These are phyloP conservation scores for Tolypocladium ophioglossoides DNA, from an alignment of 2,329 filamentous ascomycete genomes.

Conservation along the genomic window DNA sequence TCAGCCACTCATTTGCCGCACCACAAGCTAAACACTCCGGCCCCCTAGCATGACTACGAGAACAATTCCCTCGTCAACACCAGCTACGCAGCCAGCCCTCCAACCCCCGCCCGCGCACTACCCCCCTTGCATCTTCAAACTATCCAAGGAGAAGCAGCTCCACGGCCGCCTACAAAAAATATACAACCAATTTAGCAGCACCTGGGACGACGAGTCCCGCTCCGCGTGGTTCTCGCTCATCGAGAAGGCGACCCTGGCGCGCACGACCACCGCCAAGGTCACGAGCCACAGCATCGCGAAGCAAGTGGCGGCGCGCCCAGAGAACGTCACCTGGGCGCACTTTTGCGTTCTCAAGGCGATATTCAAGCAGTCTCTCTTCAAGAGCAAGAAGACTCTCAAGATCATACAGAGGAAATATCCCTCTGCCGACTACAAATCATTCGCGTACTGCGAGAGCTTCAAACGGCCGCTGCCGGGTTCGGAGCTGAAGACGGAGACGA, in stretches of 20 bases:
- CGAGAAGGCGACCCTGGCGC: conserved; percentile 2
- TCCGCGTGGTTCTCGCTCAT: conserved; percentile 3
- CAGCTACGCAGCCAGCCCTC: neutral
- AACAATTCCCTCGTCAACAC: neutral
- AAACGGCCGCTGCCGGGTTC: neutral
- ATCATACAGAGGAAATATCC: conserved; percentile 1
- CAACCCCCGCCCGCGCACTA: neutral
- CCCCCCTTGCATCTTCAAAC: neutral
- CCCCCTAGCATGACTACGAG: neutral
- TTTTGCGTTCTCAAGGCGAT: conserved; percentile 1
- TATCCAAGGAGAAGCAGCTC: neutral
- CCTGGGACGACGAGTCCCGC: conserved; percentile 3
- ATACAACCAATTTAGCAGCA: neutral
- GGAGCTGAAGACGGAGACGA: neutral
- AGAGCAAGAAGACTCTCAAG: conserved; percentile 1
- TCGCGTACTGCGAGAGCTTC: neutral
- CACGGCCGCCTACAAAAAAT: neutral
- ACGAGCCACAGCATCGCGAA: conserved; percentile 2
- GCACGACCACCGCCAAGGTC: conserved; percentile 2
- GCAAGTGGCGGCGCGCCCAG: neutral
- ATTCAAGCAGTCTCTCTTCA: conserved; percentile 2
- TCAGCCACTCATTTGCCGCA: neutral
- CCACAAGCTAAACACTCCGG: neutral
- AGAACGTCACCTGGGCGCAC: conserved; percentile 5
- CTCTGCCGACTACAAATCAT: neutral